These are phyloP conservation scores for Coemansia sp. DNA, from an alignment of 192 early-diverging fungal genomes.

Conservation along the genomic window DNA sequence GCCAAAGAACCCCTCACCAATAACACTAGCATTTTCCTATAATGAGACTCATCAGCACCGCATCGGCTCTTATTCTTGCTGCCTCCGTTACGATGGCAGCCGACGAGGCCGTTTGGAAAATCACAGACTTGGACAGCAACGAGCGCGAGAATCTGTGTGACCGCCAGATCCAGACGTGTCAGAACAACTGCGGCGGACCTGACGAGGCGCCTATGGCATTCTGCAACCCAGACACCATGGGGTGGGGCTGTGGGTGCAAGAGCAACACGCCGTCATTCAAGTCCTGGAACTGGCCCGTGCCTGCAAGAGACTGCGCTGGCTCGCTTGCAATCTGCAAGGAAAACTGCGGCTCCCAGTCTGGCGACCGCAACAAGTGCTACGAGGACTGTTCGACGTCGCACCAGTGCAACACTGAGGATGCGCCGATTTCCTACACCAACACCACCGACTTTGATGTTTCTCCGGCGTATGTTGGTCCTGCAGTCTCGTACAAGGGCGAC, in stretches of 20 bases:
- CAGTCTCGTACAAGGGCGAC: slow-evolving; percentile 52
- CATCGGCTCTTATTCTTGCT: slow-evolving; percentile 21
- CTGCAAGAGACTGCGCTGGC: slow-evolving; percentile 50
- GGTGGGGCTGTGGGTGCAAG: slow-evolving; percentile 58
- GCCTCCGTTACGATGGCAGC: slow-evolving; percentile 18
- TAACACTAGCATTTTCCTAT: not conserved
- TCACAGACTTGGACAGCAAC: slow-evolving; percentile 33
- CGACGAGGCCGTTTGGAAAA: slow-evolving; percentile 38
- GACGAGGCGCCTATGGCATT: slow-evolving; percentile 53
- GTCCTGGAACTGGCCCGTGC: slow-evolving; percentile 54
- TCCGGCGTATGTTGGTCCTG: slow-evolving; percentile 47
- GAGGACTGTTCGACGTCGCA: slow-evolving; percentile 35
- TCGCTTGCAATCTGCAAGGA: slow-evolving; percentile 28
- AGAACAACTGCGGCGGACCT: slow-evolving; percentile 54
- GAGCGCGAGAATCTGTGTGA: slow-evolving; percentile 44
- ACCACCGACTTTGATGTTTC: slow-evolving; percentile 6
- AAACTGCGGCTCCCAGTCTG: slow-evolving; percentile 30
- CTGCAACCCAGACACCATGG: slow-evolving; percentile 58
- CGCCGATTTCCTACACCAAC: slow-evolving; percentile 51
- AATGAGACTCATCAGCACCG: slow-evolving; percentile 32
- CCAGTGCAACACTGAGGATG: slow-evolving; percentile 53
- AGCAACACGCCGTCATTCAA: slow-evolving; percentile 48
- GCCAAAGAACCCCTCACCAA: not conserved
- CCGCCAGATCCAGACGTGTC: slow-evolving; percentile 48
- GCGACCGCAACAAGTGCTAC: slow-evolving; percentile 38